Base-by-base conservation (phyloP, 2,329 filamentous ascomycete species). In the Pseudogymnoascus sp. region DNA sequence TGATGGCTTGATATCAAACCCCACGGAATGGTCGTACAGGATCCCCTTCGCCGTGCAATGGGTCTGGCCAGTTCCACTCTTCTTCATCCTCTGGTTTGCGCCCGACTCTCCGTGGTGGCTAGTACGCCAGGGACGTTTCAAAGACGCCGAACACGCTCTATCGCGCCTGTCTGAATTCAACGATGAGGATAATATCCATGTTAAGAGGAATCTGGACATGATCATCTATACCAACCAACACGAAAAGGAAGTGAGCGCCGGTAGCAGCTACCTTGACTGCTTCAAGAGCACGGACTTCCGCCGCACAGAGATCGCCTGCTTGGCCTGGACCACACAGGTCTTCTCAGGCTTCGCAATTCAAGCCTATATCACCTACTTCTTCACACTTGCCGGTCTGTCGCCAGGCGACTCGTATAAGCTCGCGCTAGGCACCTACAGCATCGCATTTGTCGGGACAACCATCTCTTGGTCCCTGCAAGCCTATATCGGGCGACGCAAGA, bases 231-330 rank as follows among this genome's bases (percentile, higher is more conserved):
- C 82, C 0, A 80, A 84, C 66, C 73, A 78, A 59, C 72, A 82
- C 2, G 83, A 85, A 68, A 74, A 77, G 56, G 76, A 83, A 63
- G 67, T 91, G 63, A 93, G 89, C 3, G 77, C 78, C 8, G 90
- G 91, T 33, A 84, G 89, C 5, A 86, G 81, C 62, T 95, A 93
- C 74, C 75, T 83, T 69, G 91, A 96, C 74, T 95, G 91, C 77
- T 95, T 96, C 82, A 86, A 82, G 73, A 90, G 91, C 12, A 82
- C 84, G 8, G 87, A 96, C 71, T 78, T 88, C 60, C 87, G 91
- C 65, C 84, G 91, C 21, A 95, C 91, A 2, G 91, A 90, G 76
- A 83, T 87, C 67, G 83, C 85, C 3, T 85, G 83, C 75, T 82
- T 84, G 78, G 79, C 81, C 47, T 86, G 83, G 83, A 83, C 82